These are phyloP conservation scores for Nemania sp. DNA, from an alignment of 2,329 filamentous ascomycete genomes.

Conservation along the genomic window DNA sequence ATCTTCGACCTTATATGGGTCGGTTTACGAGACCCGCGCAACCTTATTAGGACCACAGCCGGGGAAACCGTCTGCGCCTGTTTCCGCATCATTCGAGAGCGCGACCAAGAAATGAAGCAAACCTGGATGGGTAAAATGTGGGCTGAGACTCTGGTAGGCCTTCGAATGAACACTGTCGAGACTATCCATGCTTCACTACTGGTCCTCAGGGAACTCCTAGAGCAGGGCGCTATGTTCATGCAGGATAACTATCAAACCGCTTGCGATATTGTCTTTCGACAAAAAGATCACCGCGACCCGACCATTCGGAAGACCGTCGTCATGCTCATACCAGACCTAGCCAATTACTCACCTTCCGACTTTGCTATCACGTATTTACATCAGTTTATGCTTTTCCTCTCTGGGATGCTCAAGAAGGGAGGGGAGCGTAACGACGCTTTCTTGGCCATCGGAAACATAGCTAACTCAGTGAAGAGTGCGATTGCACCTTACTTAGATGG, in stretches of 20 bases:
- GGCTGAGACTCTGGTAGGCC: conserved; percentile 82
- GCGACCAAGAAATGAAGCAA: conserved; percentile 88
- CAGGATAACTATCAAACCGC: conserved; percentile 91
- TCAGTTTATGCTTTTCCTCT: conserved; percentile 96
- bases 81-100: conserved; percentile 93
- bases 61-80: conserved; percentile 94
- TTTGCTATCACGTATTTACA: conserved; percentile 91
- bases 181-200: conserved; percentile 93
- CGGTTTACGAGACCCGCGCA: conserved; percentile 87
- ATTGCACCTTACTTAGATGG: conserved; percentile 96
- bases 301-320: conserved; percentile 92
- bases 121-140: conserved; percentile 93
- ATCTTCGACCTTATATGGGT: conserved; percentile 98
- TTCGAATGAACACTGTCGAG: conserved; percentile 85
- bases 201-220: conserved; percentile 89
- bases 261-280: conserved; percentile 90
- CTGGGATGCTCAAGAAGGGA: conserved; percentile 92
- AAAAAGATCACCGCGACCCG: conserved; percentile 91
- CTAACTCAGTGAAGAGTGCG: conserved; percentile 93
- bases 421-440: conserved; percentile 96
- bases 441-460: conserved; percentile 94
- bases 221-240: conserved; percentile 99
- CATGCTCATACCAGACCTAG: conserved; percentile 89
- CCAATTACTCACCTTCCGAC: conserved; percentile 90
- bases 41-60: conserved; percentile 91